These are phyloP conservation scores for Apium graveolens DNA, from an alignment of 129 eudicot species.

Conservation along the genomic window DNA sequence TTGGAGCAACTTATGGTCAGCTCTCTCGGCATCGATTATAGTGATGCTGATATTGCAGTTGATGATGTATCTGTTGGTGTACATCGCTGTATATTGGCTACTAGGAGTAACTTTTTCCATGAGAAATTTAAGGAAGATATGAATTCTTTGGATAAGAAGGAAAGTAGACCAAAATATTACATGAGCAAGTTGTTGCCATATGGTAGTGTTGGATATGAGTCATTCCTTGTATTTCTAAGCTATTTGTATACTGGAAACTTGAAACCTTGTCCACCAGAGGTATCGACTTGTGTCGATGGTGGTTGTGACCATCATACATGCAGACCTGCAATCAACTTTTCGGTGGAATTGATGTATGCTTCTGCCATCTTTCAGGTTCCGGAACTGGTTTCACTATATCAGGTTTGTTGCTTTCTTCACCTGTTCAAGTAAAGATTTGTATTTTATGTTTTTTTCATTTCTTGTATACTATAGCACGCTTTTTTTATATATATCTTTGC, in stretches of 20 bases:
- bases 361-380: conserved; percentile 53
- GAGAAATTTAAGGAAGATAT: conserved; percentile 31
- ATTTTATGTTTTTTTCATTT: not conserved
- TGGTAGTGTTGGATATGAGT: conserved; percentile 63
- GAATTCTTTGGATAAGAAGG: conserved; percentile 14
- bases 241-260: conserved; percentile 71
- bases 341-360: conserved; percentile 72
- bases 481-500: too few relatives aligned
- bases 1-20: conserved; percentile 45
- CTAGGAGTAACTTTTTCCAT: conserved; percentile 53
- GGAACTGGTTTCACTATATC: conserved; percentile 48
- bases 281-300: conserved; percentile 56
- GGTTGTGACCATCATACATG: conserved; percentile 67
- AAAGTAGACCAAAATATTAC: conserved; percentile 36
- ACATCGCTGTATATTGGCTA: conserved; percentile 66
- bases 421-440: not conserved
- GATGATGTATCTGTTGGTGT: conserved; percentile 46
- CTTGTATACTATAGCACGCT: too few relatives aligned
- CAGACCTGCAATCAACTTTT: conserved; percentile 58
- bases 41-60: conserved; percentile 51
- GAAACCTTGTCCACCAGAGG: conserved; percentile 60
- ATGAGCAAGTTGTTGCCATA: conserved; percentile 44
- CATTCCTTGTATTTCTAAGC: conserved; percentile 50
- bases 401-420: conserved; percentile 27
- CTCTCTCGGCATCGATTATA: conserved; percentile 33